Conservation (phyloP, 306 rosid genomes). For the Vigna mungo region DNA sequence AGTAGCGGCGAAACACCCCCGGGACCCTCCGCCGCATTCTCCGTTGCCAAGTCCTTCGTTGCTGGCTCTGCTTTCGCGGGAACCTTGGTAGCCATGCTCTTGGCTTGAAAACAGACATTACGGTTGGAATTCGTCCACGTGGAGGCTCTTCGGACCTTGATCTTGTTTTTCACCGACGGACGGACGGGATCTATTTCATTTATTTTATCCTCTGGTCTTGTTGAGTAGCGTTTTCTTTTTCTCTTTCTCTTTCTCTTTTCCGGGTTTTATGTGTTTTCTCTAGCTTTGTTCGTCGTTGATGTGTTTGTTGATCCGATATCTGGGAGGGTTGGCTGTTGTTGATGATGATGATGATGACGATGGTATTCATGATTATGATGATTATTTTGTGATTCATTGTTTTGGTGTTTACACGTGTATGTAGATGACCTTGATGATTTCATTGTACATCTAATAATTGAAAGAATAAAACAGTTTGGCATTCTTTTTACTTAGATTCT, state of each 20-base stretch:
- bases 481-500: slow-evolving; percentile 53
- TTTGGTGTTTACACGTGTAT: slow-evolving; percentile 58
- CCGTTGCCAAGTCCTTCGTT: slow-evolving; percentile 52
- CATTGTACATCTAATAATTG: slow-evolving; percentile 66
- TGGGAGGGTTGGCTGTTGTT: slow-evolving; percentile 34
- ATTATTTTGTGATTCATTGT: slow-evolving; percentile 63
- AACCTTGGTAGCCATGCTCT: slow-evolving; percentile 59
- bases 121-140: slow-evolving; percentile 43
- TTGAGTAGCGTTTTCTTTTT: slow-evolving; percentile 32
- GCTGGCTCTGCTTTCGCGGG: slow-evolving; percentile 74
- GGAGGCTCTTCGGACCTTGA: slow-evolving; percentile 47
- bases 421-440: slow-evolving; percentile 68
- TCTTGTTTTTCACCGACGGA: slow-evolving; percentile 51
- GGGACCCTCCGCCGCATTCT: slow-evolving; percentile 53
- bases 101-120: slow-evolving; percentile 56
- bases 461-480: slow-evolving; percentile 65
- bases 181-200: slow-evolving; percentile 67
- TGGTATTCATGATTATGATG: slow-evolving; percentile 31
- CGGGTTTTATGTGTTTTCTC: not conserved
- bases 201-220: slow-evolving; percentile 29
- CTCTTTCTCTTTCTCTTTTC: not conserved
- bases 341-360: slow-evolving; percentile 12
- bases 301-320: slow-evolving; percentile 55
- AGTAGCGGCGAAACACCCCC: not conserved
- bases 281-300: slow-evolving; percentile 33